phyloP scores from a whole-genome alignment of 164 flowering plant genomes.

The Umbilicus rupestris region DNA sequence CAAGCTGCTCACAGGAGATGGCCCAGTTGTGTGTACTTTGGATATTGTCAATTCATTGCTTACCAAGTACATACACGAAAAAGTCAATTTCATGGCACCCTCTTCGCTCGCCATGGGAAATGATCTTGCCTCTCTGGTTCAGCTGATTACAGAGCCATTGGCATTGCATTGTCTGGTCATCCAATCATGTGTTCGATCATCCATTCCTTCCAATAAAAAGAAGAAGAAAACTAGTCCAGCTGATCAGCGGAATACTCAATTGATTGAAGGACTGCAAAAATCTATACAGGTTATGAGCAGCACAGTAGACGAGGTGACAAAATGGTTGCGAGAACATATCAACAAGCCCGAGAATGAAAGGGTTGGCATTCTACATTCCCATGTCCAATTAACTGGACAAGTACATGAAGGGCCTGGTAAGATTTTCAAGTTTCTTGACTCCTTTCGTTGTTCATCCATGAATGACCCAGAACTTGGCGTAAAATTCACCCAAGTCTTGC shows the following conservation, averaged over 20 bases:
- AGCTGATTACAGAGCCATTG: constrained; percentile 65
- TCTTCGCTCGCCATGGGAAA: constrained; percentile 27
- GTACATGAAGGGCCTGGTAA: constrained; percentile 49
- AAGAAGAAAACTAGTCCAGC: constrained; percentile 59
- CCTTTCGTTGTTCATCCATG: constrained; percentile 15
- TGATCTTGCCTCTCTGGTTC: constrained; percentile 39
- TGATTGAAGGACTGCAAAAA: constrained; percentile 25
- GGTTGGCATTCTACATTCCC: constrained; percentile 32
- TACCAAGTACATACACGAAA: constrained; percentile 31
- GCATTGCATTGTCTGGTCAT: constrained; percentile 77
- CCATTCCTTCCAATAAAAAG: constrained; percentile 60
- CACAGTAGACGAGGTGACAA: constrained; percentile 34
- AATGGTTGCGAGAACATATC: constrained; percentile 42
- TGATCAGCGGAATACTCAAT: constrained; percentile 28
- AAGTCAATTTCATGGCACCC: constrained; percentile 26
- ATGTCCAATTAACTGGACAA: constrained; percentile 22
- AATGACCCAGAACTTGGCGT: constrained; percentile 36
- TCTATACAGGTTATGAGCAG: constrained; percentile 36
- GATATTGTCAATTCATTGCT: constrained; percentile 39
- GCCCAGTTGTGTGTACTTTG: constrained; percentile 26
- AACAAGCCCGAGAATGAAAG: constrained; percentile 32
- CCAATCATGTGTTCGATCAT: constrained; percentile 57
- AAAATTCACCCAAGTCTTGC: neutral
- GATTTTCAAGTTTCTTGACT: constrained; percentile 32
- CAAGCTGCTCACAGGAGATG: constrained; percentile 19